A percentile compares a stretch with the other conserved stretches of the same genome.
Evolutionary conservation across 148 eudicot genomes (phyloP).

Genomic region (Limonium bicolor): DNA sequence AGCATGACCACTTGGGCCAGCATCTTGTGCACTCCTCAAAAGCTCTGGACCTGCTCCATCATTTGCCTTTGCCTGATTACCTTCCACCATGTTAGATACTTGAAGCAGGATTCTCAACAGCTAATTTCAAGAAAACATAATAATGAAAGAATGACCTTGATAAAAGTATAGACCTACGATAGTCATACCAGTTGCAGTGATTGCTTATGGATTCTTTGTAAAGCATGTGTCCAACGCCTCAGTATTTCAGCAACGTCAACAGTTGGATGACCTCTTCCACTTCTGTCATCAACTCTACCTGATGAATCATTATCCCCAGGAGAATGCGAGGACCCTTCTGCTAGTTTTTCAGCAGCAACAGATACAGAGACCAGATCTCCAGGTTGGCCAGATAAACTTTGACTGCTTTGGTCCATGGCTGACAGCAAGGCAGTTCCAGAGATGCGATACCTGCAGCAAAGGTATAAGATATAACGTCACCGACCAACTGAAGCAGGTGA

Average conservation of each 20-base stretch:
- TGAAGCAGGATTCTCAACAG: background rate
- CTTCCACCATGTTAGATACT: slow-evolving; percentile 1
- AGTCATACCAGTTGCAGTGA: slow-evolving; percentile 75
- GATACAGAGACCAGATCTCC: slow-evolving; percentile 27
- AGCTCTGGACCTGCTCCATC: slow-evolving; percentile 98
- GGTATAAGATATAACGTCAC: background rate
- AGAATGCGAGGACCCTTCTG: slow-evolving; percentile 36
- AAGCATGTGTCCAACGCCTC: slow-evolving; percentile 97
- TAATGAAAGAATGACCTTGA: slow-evolving; percentile 1
- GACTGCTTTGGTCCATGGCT: slow-evolving; percentile 91
- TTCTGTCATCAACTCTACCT: slow-evolving; percentile 58
- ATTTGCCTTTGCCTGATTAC: slow-evolving; percentile 83
- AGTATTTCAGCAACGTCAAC: slow-evolving; percentile 95
- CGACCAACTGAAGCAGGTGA: background rate
- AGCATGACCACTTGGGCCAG: slow-evolving; percentile 62
- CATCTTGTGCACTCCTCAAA: slow-evolving; percentile 59
- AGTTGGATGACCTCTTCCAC: slow-evolving; percentile 61
- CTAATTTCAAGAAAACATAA: background rate
- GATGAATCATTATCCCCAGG: slow-evolving; percentile 35
- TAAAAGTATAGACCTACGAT: background rate
- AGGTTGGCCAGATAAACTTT: slow-evolving; percentile 25
- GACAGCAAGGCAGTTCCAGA: slow-evolving; percentile 94
- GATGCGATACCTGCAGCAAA: slow-evolving; percentile 71
- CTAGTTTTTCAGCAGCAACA: slow-evolving; percentile 35
- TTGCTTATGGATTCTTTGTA: slow-evolving; percentile 92